Evolutionary conservation across 108 stramenopile genomes (phyloP), one percentile per base, ranked within the genome.

Genomic region (Cyclotella sp.): DNA sequence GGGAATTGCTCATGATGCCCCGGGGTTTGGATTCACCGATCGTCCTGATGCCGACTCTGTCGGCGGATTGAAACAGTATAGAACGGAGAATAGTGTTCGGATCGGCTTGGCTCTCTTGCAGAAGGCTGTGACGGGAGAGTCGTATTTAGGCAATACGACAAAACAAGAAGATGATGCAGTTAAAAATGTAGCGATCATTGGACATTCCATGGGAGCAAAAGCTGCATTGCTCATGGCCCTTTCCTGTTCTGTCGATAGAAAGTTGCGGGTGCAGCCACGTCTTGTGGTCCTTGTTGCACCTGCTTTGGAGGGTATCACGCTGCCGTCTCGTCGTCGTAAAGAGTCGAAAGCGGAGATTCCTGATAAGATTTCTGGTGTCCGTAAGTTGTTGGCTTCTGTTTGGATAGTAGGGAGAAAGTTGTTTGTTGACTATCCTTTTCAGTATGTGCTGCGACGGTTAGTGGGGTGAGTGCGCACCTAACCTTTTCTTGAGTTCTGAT

Each of bases 11-110:
- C 94, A 95, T 71, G 94, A 95, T 77, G 89, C 91, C 11, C 81
- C 83, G 5, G 94, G 94, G 5, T 95, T 95, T 79, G 94, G 94
- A 16, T 91, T 95, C 44, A 95, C 94, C 7, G 94, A 90, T 66
- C 90, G 90, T 53, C 90, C 90, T 27, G 39, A 76, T 40, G 58
- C 42, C 0, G 77, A 77, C 24, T 26, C 8, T 16, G 28, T 9
- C 8, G 64, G 54, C 2, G 75, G 76, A n/a, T 22, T 82, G 21
- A 61, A 63, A 3, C 65, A 44, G 59, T 95, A 90, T 59, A 75
- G 76, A 9, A 42, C 63, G 0, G 60, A 79, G 41, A 75, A 61
- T 19, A 88, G 84, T 52, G 87, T 88, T 9, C 76, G 68, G 27
- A 89, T 92, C 53, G 84, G 86, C 21, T 34, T 86, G 28, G 52